phyloP scores from a whole-genome alignment of 768 basidiomycete species.

The Leucosporidium creatinivorum region DNA sequence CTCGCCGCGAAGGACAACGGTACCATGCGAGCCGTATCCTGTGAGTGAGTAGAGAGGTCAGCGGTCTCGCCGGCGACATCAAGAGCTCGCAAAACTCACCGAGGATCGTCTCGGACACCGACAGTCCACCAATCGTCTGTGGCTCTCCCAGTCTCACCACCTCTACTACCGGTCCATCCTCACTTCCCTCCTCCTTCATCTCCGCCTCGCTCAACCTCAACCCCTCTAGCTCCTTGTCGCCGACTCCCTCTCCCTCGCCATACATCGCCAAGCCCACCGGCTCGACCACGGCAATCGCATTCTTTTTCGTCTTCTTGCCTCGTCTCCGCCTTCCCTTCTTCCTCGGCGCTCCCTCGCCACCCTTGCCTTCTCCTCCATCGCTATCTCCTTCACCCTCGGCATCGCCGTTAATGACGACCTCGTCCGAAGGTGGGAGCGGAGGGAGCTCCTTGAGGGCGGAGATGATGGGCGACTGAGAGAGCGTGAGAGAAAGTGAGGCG shows the following conservation, averaged over 20 bases:
- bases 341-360: constrained; percentile 29
- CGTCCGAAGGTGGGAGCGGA: constrained; percentile 14
- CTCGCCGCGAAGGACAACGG: constrained; percentile 86
- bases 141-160: constrained; percentile 28
- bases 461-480: not conserved
- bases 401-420: constrained; percentile 24
- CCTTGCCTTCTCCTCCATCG: constrained; percentile 39
- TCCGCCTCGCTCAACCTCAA: constrained; percentile 31
- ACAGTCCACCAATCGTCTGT: constrained; percentile 38
- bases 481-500: not conserved
- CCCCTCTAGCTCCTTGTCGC: constrained; percentile 15
- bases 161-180: not conserved
- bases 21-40: constrained; percentile 96
- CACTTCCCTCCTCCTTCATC: constrained; percentile 38
- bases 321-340: constrained; percentile 21
- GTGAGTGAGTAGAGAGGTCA: not conserved
- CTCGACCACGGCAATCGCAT: constrained; percentile 17
- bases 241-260: constrained; percentile 36
- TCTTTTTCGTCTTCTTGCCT: constrained; percentile 33
- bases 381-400: constrained; percentile 39
- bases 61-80: no score
- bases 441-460: constrained; percentile 18
- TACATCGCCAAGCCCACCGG: constrained; percentile 28
- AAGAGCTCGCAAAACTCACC: constrained; percentile 35
- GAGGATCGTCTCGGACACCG: constrained; percentile 43